Evolutionary conservation across 768 basidiomycete genomes (phyloP).

Genomic region (Podaxis mareebaensis): DNA sequence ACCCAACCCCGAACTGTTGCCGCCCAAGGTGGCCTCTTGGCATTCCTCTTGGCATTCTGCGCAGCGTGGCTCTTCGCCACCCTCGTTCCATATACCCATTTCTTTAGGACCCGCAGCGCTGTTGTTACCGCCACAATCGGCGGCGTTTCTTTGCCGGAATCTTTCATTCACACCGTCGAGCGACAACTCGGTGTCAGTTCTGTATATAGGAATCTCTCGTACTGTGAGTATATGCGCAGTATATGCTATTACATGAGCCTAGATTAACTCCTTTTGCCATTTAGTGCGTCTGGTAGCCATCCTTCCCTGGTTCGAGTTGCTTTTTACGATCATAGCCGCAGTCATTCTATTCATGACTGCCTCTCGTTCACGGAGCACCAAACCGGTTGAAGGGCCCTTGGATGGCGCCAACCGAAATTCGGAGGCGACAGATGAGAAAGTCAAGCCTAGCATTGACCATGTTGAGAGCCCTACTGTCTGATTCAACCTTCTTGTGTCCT

Average conservation of each 20-base stretch:
- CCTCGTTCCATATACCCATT: slow-evolving; percentile 43
- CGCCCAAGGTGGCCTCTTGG: slow-evolving; percentile 34
- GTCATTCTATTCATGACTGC: slow-evolving; percentile 8
- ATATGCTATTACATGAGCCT: neutral
- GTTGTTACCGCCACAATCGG: slow-evolving; percentile 37
- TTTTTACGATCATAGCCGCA: slow-evolving; percentile 10
- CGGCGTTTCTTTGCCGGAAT: slow-evolving; percentile 29
- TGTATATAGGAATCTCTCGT: neutral
- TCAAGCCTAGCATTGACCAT: neutral
- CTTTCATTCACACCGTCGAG: neutral
- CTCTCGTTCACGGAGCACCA: neutral
- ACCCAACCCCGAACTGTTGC: slow-evolving; percentile 23
- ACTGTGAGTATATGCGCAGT: slow-evolving; percentile 6
- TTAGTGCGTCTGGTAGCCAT: slow-evolving; percentile 15
- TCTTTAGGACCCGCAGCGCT: slow-evolving; percentile 40
- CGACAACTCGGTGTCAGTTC: neutral
- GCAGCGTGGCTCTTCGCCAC: slow-evolving; percentile 45
- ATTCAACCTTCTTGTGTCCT: neutral
- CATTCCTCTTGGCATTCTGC: slow-evolving; percentile 42
- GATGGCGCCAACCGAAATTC: neutral
- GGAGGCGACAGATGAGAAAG: neutral
- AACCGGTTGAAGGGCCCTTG: neutral
- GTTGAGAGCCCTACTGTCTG: neutral
- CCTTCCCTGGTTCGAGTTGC: slow-evolving; percentile 9
- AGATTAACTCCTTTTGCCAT: neutral